Conservation (phyloP, 192 early-diverging fungal genomes). For the Coemansia sp. region DNA sequence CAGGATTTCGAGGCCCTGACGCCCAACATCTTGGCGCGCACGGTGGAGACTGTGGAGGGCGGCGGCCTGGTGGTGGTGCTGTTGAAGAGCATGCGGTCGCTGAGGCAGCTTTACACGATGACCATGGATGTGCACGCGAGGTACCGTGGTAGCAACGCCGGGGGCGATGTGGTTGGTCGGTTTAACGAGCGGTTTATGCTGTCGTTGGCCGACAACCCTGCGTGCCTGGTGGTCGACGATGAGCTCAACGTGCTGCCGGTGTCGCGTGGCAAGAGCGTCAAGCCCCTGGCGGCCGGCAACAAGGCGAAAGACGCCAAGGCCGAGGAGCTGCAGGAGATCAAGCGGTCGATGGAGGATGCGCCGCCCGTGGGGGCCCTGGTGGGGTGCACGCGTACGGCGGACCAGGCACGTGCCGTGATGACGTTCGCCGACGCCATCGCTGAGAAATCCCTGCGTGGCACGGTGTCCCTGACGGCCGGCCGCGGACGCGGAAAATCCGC, state of each 20-base stretch:
- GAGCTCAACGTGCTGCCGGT: conserved; percentile 97
- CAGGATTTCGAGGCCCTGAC: conserved; percentile 99
- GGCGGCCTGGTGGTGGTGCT: conserved; percentile 93
- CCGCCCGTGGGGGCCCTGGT: conserved; percentile 89
- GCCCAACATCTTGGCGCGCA: conserved; percentile 93
- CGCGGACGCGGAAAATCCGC: conserved; percentile 99
- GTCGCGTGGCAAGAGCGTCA: conserved; percentile 89
- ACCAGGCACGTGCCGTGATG: conserved; percentile 95
- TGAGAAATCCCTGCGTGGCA: conserved; percentile 89
- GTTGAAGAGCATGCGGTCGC: conserved; percentile 90
- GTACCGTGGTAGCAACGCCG: conserved; percentile 86
- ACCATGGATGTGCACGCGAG: conserved; percentile 98
- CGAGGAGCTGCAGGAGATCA: conserved; percentile 75
- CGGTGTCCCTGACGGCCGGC: conserved; percentile 89
- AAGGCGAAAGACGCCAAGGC: conserved; percentile 16
- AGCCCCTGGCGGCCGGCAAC: conserved; percentile 68
- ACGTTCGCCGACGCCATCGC: conserved; percentile 96
- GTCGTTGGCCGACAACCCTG: conserved; percentile 82
- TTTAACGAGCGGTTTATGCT: conserved; percentile 99
- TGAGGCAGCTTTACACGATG: conserved; percentile 97
- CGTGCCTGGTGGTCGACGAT: conserved; percentile 94
- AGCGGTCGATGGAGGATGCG: conserved; percentile 85
- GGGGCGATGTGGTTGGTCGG: conserved; percentile 88
- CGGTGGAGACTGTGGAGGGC: conserved; percentile 98
- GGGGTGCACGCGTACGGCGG: conserved; percentile 74